Conservation (phyloP, 495 filamentous ascomycete genomes). For the Aspergillus kassunensis region DNA sequence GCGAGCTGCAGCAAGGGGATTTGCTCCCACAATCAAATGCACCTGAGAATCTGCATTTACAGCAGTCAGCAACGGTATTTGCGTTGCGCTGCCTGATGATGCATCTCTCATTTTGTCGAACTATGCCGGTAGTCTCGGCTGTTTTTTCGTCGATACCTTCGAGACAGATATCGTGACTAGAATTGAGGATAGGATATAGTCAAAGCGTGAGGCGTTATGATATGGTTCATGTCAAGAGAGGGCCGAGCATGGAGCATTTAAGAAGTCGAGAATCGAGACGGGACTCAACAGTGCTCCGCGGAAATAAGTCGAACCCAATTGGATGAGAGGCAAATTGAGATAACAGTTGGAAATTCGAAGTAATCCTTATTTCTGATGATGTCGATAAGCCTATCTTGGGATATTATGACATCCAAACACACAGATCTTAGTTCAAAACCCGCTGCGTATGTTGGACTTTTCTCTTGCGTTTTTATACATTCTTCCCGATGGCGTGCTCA, state of each 20-base stretch:
- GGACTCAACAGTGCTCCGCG: slow-evolving; percentile 17
- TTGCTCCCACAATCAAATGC: slow-evolving; percentile 83
- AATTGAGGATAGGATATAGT: background rate
- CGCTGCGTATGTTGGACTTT: background rate
- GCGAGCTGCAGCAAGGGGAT: slow-evolving; percentile 78
- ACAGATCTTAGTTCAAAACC: background rate
- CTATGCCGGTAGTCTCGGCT: too few species aligned
- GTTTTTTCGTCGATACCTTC: background rate
- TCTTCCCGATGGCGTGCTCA: slow-evolving; percentile 22
- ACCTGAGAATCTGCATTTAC: slow-evolving; percentile 70
- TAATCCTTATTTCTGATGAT: slow-evolving; percentile 3
- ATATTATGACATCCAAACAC: slow-evolving; percentile 12
- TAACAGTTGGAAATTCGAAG: slow-evolving; percentile 10
- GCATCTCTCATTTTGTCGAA: slow-evolving; percentile 34
- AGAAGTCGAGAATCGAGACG: background rate
- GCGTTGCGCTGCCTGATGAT: slow-evolving; percentile 17
- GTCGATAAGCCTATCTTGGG: slow-evolving; percentile 20
- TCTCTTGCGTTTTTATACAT: slow-evolving; percentile 14
- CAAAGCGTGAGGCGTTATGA: background rate
- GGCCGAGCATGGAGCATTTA: background rate
- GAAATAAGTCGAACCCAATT: slow-evolving; percentile 17
- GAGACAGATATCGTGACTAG: background rate
- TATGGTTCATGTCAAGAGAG: background rate
- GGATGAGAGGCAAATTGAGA: slow-evolving; percentile 19
- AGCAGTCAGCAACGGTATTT: slow-evolving; percentile 65